phyloP scores from a whole-genome alignment of 2,329 filamentous ascomycete genomes.

The Colletotrichum navitas region DNA sequence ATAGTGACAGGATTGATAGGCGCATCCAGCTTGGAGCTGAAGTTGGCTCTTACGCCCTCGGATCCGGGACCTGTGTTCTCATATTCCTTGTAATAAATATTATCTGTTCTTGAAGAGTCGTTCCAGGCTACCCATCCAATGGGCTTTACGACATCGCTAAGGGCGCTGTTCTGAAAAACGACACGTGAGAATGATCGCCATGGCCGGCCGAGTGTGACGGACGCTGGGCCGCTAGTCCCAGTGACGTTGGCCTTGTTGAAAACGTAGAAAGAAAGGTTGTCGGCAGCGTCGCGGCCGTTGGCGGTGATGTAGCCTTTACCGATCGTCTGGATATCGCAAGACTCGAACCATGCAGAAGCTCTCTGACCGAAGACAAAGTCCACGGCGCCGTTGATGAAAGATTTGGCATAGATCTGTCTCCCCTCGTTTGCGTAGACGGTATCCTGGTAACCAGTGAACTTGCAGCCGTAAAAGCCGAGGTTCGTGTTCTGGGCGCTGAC shows the following conservation, averaged over 20 bases:
- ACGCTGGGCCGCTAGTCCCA: constrained; percentile 47
- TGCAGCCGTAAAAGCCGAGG: constrained; percentile 60
- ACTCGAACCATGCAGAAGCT: constrained; percentile 67
- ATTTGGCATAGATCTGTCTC: constrained; percentile 65
- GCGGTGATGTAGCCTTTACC: constrained; percentile 61
- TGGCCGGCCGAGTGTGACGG: constrained; percentile 65
- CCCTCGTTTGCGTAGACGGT: constrained; percentile 65
- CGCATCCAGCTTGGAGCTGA: constrained; percentile 22
- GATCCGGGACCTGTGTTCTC: constrained; percentile 65
- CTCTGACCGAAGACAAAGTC: constrained; percentile 72
- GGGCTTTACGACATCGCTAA: constrained; percentile 63
- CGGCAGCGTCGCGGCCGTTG: constrained; percentile 56
- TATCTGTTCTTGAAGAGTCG: constrained; percentile 53
- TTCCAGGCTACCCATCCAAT: constrained; percentile 65
- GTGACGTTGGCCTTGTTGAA: constrained; percentile 61
- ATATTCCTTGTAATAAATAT: constrained; percentile 66
- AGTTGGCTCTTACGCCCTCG: constrained; percentile 15
- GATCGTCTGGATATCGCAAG: constrained; percentile 61
- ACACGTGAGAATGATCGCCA: constrained; percentile 65
- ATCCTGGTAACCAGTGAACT: constrained; percentile 68
- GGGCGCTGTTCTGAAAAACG: constrained; percentile 60
- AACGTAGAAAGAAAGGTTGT: constrained; percentile 59
- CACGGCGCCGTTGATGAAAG: constrained; percentile 67
- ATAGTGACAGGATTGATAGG: constrained; percentile 6
- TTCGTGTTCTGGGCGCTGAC: constrained; percentile 62